Conservation (phyloP, 1,284 basidiomycete species). For the Laetiporus sulphureus region DNA sequence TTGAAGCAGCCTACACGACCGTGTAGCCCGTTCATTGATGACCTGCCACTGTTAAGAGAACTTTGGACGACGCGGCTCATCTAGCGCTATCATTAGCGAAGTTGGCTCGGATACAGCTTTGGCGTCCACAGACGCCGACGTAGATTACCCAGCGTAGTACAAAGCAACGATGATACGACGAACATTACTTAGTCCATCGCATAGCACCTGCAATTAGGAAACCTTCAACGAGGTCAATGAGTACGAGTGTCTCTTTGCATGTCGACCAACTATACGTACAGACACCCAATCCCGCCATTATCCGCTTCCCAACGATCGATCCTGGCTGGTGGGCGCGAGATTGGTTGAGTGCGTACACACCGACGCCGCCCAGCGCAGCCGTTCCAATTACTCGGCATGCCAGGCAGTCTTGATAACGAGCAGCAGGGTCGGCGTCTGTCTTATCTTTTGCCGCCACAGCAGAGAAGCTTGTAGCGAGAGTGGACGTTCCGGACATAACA, state of each 20-base stretch:
- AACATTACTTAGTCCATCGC: conserved; percentile 17
- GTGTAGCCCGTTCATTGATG: too few species aligned
- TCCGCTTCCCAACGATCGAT: conserved; percentile 27
- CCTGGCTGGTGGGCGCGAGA: conserved; percentile 31
- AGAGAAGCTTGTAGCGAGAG: too few species aligned
- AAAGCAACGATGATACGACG: neutral
- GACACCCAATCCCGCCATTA: conserved; percentile 31
- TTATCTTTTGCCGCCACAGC: too few species aligned
- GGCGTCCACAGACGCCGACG: too few species aligned
- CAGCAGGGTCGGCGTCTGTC: too few species aligned
- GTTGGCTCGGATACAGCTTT: too few species aligned
- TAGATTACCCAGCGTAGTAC: too few species aligned
- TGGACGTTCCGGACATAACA: too few species aligned
- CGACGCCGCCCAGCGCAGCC: conserved; percentile 26
- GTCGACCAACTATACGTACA: conserved; percentile 14
- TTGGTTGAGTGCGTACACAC: conserved; percentile 28
- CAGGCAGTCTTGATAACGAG: conserved; percentile 30
- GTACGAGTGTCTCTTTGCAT: neutral
- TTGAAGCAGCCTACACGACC: too few species aligned
- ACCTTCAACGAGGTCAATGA: conserved; percentile 9
- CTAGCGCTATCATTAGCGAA: too few species aligned
- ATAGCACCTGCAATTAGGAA: conserved; percentile 23
- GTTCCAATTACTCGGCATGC: conserved; percentile 31
- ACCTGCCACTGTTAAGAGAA: too few species aligned
- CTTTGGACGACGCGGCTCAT: too few species aligned